A percentile compares a stretch with the other conserved stretches of the same genome.
These are phyloP conservation scores for Phytophthora multivora DNA, from an alignment of 352 stramenopile species.

Conservation along the genomic window DNA sequence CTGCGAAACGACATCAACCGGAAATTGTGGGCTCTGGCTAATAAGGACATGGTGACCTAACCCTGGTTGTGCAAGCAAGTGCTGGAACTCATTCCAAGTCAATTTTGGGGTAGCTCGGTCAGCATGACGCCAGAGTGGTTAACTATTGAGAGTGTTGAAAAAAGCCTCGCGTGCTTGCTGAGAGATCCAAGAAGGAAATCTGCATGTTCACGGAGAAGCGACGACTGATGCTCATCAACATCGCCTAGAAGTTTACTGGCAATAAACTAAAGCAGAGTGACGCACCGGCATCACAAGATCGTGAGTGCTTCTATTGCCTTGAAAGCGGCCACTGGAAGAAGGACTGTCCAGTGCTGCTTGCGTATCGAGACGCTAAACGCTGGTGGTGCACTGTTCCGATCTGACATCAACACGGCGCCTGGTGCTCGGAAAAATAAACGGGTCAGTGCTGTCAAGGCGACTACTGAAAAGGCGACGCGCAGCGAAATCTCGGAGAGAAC, in stretches of 20 bases:
- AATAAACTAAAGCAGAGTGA: background rate
- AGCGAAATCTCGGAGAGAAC: background rate
- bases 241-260: background rate
- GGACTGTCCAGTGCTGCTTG: background rate
- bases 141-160: conserved; percentile 6
- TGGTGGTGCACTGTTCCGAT: background rate
- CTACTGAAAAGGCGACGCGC: background rate
- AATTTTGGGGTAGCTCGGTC: conserved; percentile 15
- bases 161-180: conserved; percentile 3
- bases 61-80: conserved; percentile 13
- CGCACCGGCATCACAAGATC: background rate
- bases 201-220: background rate
- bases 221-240: background rate
- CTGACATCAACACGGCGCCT: background rate
- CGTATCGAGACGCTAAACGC: background rate
- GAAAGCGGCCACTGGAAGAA: conserved; percentile 4
- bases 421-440: background rate
- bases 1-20: background rate
- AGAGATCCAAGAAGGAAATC: conserved; percentile 12
- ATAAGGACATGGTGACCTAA: conserved; percentile 12
- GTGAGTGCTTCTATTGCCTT: conserved; percentile 9
- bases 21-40: background rate
- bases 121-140: conserved; percentile 6
- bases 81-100: conserved; percentile 5
- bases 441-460: background rate